Base-by-base conservation (phyloP, 1,284 basidiomycete genomes). In the Naganishia sp. region DNA sequence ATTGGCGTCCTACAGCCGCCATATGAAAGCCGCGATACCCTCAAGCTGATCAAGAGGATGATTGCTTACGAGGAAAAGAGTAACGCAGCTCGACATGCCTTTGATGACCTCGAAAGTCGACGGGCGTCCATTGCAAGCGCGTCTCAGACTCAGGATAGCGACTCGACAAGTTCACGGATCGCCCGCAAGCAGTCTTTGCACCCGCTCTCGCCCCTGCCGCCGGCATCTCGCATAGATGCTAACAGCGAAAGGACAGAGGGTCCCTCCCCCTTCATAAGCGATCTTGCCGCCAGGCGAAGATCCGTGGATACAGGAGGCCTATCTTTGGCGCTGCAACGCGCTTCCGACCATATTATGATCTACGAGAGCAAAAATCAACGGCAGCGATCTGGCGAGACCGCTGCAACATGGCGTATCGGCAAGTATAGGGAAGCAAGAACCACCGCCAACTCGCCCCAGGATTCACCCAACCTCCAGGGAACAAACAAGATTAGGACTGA, bases 271-370 rank as follows among this genome's bases (percentile, higher is more conserved):
- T 60, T 51, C 21, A 62, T 54, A 21, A 57, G 54, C 32, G 58
- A 63, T 39, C 66, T 67, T 13, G 58, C 61, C 6, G 49, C 72
- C 1, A 70, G 86, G n/a, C 77, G 90, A 66, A 82, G 88, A 54
- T 91, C 89, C 75, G 90, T 92, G 67, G 92, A 94, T 76, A 84
- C 90, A 47, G 90, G 91, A 31, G 90, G 91, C 46, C 84, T 94
- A 65, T 86, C 87, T 65, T 85, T 91, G 51, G 90, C 90, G 1
- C 84, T 90, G 47, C 83, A 83, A 67, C 85, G 86, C 68, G 83
- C 75, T 28, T 64, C 71, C 15, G 32, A 47, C 21, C 47, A 61
- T 42, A 51, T 61, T 21, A 61, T 47, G 58, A 15, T 35, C 3
- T 41, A 61, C 41, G 58, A 61, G n/a, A 51, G 47, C 35, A 28